Evolutionary conservation across 2,329 filamentous ascomycete genomes (phyloP).

Genomic region (Trichophyton verrucosum): DNA sequence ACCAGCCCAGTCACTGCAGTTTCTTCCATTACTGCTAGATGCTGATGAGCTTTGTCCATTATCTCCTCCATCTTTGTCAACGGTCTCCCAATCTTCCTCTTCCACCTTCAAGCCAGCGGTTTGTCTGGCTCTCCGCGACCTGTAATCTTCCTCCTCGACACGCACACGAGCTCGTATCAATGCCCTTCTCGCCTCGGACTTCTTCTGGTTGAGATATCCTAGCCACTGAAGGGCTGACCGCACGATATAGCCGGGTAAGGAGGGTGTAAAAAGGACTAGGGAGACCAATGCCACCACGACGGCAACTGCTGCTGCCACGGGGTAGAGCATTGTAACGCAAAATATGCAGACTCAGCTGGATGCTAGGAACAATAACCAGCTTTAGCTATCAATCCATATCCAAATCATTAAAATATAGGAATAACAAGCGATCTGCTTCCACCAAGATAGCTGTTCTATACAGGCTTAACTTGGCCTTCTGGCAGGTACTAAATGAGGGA

Average conservation of each 20-base stretch:
- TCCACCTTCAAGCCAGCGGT: conserved; percentile 22
- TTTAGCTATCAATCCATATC: background rate
- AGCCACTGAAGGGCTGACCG: conserved; percentile 31
- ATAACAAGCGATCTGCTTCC: background rate
- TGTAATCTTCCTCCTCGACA: conserved; percentile 31
- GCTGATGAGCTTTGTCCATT: background rate
- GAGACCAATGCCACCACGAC: conserved; percentile 23
- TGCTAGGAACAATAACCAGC: background rate
- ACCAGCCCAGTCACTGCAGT: conserved; percentile 56
- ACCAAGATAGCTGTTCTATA: background rate
- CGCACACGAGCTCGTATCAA: conserved; percentile 40
- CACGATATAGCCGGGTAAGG: conserved; percentile 23
- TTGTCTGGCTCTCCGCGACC: conserved; percentile 14
- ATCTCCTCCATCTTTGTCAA: conserved; percentile 43
- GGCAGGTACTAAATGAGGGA: no score
- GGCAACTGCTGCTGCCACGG: conserved; percentile 23
- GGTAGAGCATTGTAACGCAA: conserved; percentile 12
- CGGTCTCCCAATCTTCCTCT: conserved; percentile 59
- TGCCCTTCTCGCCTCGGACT: conserved; percentile 50
- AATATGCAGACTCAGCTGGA: background rate
- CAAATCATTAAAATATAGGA: background rate
- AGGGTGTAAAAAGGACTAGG: conserved; percentile 25
- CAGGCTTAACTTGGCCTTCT: no score
- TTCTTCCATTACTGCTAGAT: background rate
- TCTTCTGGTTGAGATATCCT: conserved; percentile 51